phyloP scores from a whole-genome alignment of 129 eudicot species.

The Smallanthus sonchifolius region DNA sequence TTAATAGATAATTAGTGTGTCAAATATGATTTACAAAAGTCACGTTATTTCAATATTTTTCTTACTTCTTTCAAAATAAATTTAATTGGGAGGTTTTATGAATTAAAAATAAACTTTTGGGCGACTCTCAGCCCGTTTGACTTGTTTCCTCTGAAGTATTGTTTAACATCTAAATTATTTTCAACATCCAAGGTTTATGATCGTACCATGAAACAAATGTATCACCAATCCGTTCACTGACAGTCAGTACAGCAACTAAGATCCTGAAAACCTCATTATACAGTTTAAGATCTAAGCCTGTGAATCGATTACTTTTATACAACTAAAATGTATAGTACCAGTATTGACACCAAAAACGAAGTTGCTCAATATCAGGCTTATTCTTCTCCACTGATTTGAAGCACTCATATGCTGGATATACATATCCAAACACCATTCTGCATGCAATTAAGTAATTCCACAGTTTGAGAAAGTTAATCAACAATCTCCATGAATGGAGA shows the following conservation, averaged over 20 bases:
- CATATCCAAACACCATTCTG: constrained; percentile 91
- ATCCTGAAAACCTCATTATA: constrained; percentile 55
- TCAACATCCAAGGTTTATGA: background rate
- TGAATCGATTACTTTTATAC: background rate
- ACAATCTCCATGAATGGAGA: background rate
- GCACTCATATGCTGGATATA: constrained; percentile 94
- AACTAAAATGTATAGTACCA: constrained; percentile 42
- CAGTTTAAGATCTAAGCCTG: constrained; percentile 8
- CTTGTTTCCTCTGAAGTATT: background rate
- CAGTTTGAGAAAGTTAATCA: constrained; percentile 1
- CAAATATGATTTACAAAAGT: background rate
- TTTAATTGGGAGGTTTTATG: background rate
- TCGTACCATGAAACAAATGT: constrained; percentile 78
- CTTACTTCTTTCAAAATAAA: background rate
- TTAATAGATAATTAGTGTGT: background rate
- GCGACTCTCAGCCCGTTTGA: background rate
- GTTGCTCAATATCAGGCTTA: constrained; percentile 78
- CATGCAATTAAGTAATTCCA: background rate
- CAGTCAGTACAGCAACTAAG: constrained; percentile 79
- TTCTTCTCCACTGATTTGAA: constrained; percentile 79
- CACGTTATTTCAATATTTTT: background rate
- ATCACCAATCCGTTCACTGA: constrained; percentile 80
- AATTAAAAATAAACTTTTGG: background rate
- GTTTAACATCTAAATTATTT: background rate
- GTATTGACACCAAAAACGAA: constrained; percentile 95